Evolutionary conservation across 164 flowering plant genomes (phyloP).

Genomic region (Nelumbo lutea): DNA sequence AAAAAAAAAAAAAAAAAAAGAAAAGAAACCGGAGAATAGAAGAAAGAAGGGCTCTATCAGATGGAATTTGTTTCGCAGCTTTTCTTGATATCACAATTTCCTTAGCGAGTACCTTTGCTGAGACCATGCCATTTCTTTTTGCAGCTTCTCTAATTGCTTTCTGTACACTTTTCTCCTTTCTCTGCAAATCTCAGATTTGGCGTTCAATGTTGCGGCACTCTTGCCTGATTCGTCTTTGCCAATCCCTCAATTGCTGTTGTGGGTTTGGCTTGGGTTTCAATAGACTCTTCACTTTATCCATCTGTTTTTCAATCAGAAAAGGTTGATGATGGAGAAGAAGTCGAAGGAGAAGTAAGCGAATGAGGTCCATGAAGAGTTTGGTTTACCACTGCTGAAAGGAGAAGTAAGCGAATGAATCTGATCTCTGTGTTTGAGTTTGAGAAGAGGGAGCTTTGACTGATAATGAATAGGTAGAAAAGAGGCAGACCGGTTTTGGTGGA

Average conservation of each 20-base stretch:
- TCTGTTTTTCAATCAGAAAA: constrained; percentile 14
- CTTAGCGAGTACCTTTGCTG: constrained; percentile 98
- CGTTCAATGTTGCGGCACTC: constrained; percentile 86
- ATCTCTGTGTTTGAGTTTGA: too few species aligned
- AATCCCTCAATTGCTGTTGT: constrained; percentile 71
- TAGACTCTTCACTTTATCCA: constrained; percentile 66
- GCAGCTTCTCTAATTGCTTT: constrained; percentile 90
- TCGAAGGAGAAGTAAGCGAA: not conserved
- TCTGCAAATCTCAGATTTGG: constrained; percentile 89
- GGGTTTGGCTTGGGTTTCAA: constrained; percentile 73
- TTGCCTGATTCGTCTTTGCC: constrained; percentile 85
- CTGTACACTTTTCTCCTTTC: constrained; percentile 82
- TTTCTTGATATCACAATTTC: constrained; percentile 82
- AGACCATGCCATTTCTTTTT: constrained; percentile 87
- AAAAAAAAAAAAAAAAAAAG: too few species aligned
- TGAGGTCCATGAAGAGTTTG: not conserved
- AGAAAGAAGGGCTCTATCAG: too few species aligned
- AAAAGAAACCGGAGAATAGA: too few species aligned
- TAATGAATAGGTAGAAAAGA: too few species aligned
- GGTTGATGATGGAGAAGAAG: not conserved
- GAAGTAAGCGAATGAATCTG: too few species aligned
- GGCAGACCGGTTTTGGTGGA: too few species aligned
- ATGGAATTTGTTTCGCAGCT: constrained; percentile 44
- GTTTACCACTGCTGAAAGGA: too few species aligned
- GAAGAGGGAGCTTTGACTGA: too few species aligned